phyloP scores from a whole-genome alignment of 345 rosid species.

The Lumnitzera racemosa region DNA sequence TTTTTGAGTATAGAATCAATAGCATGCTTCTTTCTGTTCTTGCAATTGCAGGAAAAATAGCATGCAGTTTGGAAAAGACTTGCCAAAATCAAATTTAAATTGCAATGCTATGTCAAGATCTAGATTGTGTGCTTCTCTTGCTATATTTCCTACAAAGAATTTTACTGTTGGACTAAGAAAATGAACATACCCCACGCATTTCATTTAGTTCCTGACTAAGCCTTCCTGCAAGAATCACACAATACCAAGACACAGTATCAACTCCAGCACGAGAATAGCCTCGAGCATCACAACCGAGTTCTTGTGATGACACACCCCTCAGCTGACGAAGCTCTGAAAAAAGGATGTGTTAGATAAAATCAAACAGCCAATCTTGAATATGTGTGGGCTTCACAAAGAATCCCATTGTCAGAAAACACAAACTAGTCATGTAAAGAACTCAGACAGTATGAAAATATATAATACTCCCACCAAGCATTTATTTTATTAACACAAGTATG shows the following conservation, averaged over 20 bases:
- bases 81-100: too few species aligned
- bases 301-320: constrained; percentile 74
- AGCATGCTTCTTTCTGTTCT: too few species aligned
- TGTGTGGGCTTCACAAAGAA: too few species aligned
- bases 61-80: too few species aligned
- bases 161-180: not conserved
- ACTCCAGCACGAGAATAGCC: constrained; percentile 88
- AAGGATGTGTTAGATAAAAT: constrained; percentile 10
- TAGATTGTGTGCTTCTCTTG: not conserved
- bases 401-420: too few species aligned
- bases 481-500: too few species aligned
- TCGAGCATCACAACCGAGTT: constrained; percentile 87
- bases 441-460: too few species aligned
- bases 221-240: constrained; percentile 89
- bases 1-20: too few species aligned
- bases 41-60: too few species aligned
- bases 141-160: not conserved
- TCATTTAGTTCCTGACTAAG: constrained; percentile 67
- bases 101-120: too few species aligned
- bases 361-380: constrained; percentile 9
- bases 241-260: constrained; percentile 70
- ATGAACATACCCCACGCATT: constrained; percentile 77
- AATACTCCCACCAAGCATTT: too few species aligned
- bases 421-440: too few species aligned
- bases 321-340: constrained; percentile 73